phyloP scores from a whole-genome alignment of 2,329 filamentous ascomycete genomes.

The Penicillium sp. region DNA sequence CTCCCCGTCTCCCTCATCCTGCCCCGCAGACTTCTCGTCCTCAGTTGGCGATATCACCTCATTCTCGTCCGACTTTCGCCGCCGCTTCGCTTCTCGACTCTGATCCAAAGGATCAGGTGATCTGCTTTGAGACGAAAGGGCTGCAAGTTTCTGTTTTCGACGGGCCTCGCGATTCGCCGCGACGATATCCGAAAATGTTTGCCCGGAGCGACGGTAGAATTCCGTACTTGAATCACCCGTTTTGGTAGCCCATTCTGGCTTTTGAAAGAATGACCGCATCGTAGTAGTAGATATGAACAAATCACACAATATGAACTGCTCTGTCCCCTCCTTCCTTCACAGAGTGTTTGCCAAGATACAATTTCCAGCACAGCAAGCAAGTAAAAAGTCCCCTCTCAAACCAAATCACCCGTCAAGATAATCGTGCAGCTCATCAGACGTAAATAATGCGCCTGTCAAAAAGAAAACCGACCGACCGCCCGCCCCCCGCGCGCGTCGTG shows the following conservation, averaged over 20 bases:
- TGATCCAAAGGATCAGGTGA: constrained; percentile 7
- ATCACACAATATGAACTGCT: too few relatives aligned
- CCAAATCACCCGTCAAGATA: too few relatives aligned
- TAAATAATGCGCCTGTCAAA: neutral
- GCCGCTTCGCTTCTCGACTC: neutral
- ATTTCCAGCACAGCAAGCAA: too few relatives aligned
- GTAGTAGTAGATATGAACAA: neutral
- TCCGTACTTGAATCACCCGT: constrained; percentile 33
- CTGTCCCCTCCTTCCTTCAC: too few relatives aligned
- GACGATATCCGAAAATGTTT: constrained; percentile 43
- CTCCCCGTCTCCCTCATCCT: too few relatives aligned
- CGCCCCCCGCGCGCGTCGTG: neutral
- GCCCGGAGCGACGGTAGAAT: constrained; percentile 46
- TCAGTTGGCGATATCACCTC: constrained; percentile 3
- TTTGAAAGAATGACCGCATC: constrained; percentile 51
- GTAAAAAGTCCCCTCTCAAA: too few relatives aligned
- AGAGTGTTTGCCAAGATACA: too few relatives aligned
- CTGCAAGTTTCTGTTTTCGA: constrained; percentile 19
- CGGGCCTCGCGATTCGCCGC: constrained; percentile 35
- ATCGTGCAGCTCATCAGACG: too few relatives aligned
- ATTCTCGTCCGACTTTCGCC: neutral
- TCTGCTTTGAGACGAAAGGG: constrained; percentile 6
- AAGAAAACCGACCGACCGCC: neutral
- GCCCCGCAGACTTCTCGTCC: constrained; percentile 1
- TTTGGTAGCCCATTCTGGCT: constrained; percentile 45